phyloP scores from a whole-genome alignment of 306 rosid species.

The Cucurbita maxima region DNA sequence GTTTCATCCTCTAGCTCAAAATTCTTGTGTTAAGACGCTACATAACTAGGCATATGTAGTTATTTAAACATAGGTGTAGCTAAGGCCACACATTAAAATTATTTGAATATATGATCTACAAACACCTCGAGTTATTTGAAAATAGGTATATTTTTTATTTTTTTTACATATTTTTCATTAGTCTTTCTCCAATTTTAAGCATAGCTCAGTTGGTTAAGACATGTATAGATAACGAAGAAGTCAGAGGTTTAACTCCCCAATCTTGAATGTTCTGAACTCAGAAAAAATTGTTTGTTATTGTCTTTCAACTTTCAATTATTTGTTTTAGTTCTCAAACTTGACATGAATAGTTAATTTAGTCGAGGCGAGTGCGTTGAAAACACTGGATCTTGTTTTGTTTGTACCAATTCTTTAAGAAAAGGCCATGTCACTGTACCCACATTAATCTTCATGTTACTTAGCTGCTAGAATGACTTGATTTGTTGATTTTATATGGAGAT shows the following conservation, averaged over 20 bases:
- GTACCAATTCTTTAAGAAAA: too few relatives aligned
- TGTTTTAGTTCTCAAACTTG: background rate
- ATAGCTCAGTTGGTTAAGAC: background rate
- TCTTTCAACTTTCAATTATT: background rate
- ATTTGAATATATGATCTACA: too few relatives aligned
- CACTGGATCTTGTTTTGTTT: background rate
- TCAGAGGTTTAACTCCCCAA: background rate
- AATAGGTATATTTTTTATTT: too few relatives aligned
- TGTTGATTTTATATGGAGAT: background rate
- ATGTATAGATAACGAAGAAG: background rate
- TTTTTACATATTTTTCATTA: too few relatives aligned
- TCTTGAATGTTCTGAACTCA: background rate
- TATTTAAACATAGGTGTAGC: background rate
- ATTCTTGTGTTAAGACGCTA: background rate
- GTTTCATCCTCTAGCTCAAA: background rate
- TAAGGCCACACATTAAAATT: background rate
- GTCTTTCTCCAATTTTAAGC: background rate
- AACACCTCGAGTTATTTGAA: too few relatives aligned
- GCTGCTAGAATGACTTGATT: background rate
- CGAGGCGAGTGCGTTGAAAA: background rate
- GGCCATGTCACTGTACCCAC: too few relatives aligned
- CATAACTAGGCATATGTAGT: background rate
- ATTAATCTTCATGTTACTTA: too few relatives aligned
- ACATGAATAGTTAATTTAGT: background rate
- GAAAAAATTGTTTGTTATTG: background rate